Conservation (phyloP, 148 eudicot genomes). For the Rhododendron ovatum region DNA sequence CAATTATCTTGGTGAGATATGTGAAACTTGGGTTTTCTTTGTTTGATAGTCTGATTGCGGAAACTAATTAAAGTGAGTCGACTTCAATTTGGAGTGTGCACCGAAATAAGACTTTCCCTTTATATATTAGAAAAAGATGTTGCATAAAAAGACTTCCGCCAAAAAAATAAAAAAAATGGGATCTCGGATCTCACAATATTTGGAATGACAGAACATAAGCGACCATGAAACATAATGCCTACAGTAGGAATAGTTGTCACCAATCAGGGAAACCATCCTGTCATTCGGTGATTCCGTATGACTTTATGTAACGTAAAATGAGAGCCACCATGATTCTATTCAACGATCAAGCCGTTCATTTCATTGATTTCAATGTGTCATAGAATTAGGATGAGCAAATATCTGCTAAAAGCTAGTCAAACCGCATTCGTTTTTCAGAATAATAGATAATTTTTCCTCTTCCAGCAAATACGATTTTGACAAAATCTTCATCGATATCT, state of each 20-base stretch:
- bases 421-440: too few species aligned
- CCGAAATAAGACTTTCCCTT: not conserved
- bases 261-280: not conserved
- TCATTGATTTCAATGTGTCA: not conserved
- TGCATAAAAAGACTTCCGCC: not conserved
- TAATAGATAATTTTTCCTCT: not conserved
- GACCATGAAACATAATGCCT: not conserved
- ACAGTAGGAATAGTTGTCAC: not conserved
- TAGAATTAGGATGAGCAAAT: not conserved
- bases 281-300: not conserved
- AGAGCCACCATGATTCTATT: not conserved
- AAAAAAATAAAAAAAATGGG: not conserved
- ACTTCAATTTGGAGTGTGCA: too few species aligned
- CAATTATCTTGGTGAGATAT: not conserved
- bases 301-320: not conserved
- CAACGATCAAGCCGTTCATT: not conserved
- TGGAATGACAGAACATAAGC: not conserved
- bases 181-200: not conserved
- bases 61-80: not conserved
- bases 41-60: too few species aligned
- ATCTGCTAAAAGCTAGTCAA: not conserved
- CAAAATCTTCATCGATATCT: not conserved
- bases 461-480: not conserved
- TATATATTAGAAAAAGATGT: too few species aligned
- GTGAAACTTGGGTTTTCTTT: too few species aligned